phyloP scores from a whole-genome alignment of 2,329 filamentous ascomycete genomes.

The Pyricularia grisea region DNA sequence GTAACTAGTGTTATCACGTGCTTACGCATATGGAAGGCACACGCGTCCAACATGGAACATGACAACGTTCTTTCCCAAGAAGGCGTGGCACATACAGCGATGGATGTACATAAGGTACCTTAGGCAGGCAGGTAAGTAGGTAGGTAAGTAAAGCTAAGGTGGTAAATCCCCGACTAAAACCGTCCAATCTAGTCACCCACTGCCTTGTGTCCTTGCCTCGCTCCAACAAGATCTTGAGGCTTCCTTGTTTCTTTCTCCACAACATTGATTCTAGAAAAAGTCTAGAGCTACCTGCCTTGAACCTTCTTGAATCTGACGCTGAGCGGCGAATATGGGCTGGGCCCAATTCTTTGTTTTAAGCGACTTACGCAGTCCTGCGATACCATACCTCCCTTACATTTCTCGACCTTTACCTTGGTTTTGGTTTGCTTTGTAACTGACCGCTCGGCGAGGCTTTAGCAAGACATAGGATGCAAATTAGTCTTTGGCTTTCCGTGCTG shows the following conservation, averaged over 20 bases:
- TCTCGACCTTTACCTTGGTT: not conserved
- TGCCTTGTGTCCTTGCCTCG: not conserved
- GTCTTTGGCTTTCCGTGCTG: not conserved
- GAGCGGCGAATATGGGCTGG: not conserved
- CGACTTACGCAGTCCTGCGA: not conserved
- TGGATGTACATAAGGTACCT: not conserved
- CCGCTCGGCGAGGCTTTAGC: not conserved
- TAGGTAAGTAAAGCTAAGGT: no score
- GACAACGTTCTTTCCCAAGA: not conserved
- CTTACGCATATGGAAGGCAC: not conserved
- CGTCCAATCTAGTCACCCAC: not conserved
- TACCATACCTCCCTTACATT: not conserved
- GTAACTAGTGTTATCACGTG: not conserved
- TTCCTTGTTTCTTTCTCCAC: not conserved
- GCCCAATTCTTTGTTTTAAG: not conserved
- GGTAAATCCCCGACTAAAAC: not conserved
- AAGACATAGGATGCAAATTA: not conserved
- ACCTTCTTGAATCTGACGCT: not conserved
- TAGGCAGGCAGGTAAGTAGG: no score
- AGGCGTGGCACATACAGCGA: not conserved
- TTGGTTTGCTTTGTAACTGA: not conserved
- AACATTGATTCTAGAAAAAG: not conserved
- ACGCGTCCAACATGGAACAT: not conserved
- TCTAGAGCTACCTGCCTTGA: not conserved
- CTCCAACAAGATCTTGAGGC: not conserved